These are phyloP conservation scores for Fistulinella cinereoalba DNA, from an alignment of 1,284 basidiomycete genomes.

Conservation along the genomic window DNA sequence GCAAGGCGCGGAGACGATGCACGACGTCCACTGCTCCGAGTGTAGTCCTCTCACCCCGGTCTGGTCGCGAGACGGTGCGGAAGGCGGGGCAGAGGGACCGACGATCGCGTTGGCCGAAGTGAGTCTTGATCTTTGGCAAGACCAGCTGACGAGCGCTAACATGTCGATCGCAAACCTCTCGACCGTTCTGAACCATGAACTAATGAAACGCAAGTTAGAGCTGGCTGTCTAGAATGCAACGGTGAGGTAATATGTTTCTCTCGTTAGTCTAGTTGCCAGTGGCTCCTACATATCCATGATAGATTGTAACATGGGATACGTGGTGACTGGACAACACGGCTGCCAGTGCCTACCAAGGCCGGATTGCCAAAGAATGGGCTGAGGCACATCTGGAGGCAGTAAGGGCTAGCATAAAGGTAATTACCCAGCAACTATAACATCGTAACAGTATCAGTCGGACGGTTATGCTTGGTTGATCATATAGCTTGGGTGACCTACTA, in stretches of 20 bases:
- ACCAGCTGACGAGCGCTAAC: not conserved
- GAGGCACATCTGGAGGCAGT: slow-evolving; percentile 5
- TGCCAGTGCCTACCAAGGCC: slow-evolving; percentile 14
- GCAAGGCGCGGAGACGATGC: slow-evolving; percentile 20
- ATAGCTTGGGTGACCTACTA: too few species aligned
- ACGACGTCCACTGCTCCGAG: slow-evolving; percentile 23
- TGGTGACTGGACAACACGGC: slow-evolving; percentile 19
- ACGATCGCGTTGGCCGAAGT: slow-evolving; percentile 13
- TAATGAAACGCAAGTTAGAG: slow-evolving; percentile 4
- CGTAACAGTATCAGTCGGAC: too few species aligned
- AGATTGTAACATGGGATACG: slow-evolving; percentile 7
- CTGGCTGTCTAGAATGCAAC: not conserved
- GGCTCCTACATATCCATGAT: not conserved
- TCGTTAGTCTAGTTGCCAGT: too few species aligned
- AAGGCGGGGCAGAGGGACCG: slow-evolving; percentile 16
- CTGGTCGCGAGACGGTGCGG: slow-evolving; percentile 13
- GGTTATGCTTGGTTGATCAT: too few species aligned
- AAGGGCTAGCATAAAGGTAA: not conserved
- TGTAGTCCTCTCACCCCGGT: slow-evolving; percentile 14
- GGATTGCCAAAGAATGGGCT: slow-evolving; percentile 9
- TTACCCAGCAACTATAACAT: too few species aligned
- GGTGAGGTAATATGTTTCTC: not conserved
- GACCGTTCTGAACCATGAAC: slow-evolving; percentile 14
- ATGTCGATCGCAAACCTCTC: slow-evolving; percentile 2
- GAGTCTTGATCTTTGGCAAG: not conserved